Evolutionary conservation across 2,329 filamentous ascomycete genomes (phyloP), one percentile per base, ranked within the genome.

Genomic region (Pochonia chlamydosporia): DNA sequence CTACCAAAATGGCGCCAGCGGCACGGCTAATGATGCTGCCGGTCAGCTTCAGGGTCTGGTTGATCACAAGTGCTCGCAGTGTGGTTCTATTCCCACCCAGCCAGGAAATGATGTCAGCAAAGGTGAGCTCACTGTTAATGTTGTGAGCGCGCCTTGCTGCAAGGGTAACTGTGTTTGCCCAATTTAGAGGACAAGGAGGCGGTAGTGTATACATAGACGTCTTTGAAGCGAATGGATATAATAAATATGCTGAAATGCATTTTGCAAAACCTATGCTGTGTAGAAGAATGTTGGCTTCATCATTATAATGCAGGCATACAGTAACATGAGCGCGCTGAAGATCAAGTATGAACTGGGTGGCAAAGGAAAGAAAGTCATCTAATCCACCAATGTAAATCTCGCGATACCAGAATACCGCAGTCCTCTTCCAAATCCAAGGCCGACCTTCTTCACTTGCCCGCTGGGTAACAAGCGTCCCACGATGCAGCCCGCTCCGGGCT

Each of bases 51-150:
- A 52, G 31, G 43, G 43, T 7, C 43, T 54, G 5, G 16, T 54
- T 8, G 47, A 54, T 36, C 52, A 52, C 35, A 43, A 46, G 8
- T 56, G 52, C 40, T 18, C 0, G 16, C 48, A 52, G 31, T 54
- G 53, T 39, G 53, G 52, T 5, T 49, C 46, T 28, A 52, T 47
- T 33, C 53, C 53, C 4, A 54, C 52, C 9, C 30, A 54, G 20
- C 49, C 50, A 2, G 54, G 52, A 3, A 53, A 56, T 26, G 49
- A 54, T 44, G 54, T 54, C 5, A 43, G 39, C 20, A 54, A 50
- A 41, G 52, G 54, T n/a, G 28, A 54, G 40, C 33, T 54, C 18
- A 56, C 54, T 3, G 52, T 56, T 23, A 54, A 56, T 26, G 42
- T 46, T 40, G 50, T 54, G 20, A 40, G 35, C 3, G 46, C 42